These are phyloP conservation scores for Colletotrichum eleusines DNA, from an alignment of 2,329 filamentous ascomycete species.

Conservation along the genomic window DNA sequence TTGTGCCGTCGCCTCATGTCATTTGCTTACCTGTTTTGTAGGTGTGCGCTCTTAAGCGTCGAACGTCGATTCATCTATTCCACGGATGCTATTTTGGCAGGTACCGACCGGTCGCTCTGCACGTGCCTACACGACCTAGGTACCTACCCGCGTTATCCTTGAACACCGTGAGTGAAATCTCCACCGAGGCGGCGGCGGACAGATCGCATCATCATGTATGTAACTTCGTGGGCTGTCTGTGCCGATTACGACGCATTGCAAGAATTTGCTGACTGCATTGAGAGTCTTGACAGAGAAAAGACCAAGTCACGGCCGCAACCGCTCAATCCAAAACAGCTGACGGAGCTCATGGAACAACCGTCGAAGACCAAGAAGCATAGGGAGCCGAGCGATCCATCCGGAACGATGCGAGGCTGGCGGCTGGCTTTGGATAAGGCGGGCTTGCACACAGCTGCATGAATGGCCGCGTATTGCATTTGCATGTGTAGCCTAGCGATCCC, in stretches of 20 bases:
- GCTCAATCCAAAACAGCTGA: conserved; percentile 3
- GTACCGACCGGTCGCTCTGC: neutral
- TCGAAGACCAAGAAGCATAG: conserved; percentile 5
- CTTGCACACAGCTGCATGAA: conserved; percentile 20
- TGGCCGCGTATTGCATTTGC: conserved; percentile 23
- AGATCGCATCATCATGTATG: neutral
- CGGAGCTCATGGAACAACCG: conserved; percentile 1
- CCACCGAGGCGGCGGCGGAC: conserved; percentile 3
- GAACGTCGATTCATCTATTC: neutral
- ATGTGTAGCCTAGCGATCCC: conserved; percentile 6
- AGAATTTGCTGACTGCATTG: neutral
- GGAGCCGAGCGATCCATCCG: conserved; percentile 6
- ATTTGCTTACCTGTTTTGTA: neutral
- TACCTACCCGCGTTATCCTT: neutral
- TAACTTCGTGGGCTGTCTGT: conserved; percentile 14
- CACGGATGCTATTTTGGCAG: neutral
- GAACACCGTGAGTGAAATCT: neutral
- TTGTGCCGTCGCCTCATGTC: conserved; percentile 7
- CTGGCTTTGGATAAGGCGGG: neutral
- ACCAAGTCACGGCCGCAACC: conserved; percentile 1
- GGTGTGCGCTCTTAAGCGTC: neutral
- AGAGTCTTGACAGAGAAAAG: conserved; percentile 17
- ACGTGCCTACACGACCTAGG: neutral
- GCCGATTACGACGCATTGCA: conserved; percentile 16
- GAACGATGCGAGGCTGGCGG: conserved; percentile 8